Conservation (phyloP, 805 yeast genomes). For the Suhomyces sp. region DNA sequence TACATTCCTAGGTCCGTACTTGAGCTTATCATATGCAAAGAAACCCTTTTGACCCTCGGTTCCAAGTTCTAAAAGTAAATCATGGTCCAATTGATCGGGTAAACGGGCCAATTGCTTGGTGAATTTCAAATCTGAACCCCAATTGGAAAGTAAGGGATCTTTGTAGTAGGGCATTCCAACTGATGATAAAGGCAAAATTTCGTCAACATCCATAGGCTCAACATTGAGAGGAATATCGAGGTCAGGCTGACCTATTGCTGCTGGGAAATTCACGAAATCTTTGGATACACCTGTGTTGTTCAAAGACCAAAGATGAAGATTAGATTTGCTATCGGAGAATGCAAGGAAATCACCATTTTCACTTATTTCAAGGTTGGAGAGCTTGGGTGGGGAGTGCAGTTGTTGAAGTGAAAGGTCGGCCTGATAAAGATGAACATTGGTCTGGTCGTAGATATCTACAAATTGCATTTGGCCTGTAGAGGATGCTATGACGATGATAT, state of each 20-base stretch:
- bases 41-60: slow-evolving; percentile 15
- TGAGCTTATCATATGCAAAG: slow-evolving; percentile 50
- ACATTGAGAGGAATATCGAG: slow-evolving; percentile 31
- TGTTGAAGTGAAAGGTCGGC: slow-evolving; percentile 44
- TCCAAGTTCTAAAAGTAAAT: slow-evolving; percentile 38
- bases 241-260: slow-evolving; percentile 55
- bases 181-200: slow-evolving; percentile 55
- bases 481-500: slow-evolving; percentile 72
- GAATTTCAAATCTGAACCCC: slow-evolving; percentile 67
- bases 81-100: slow-evolving; percentile 53
- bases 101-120: slow-evolving; percentile 59
- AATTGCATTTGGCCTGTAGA: slow-evolving; percentile 80
- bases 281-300: slow-evolving; percentile 26
- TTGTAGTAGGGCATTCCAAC: slow-evolving; percentile 88
- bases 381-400: slow-evolving; percentile 18
- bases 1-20: slow-evolving; percentile 57
- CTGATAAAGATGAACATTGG: slow-evolving; percentile 63
- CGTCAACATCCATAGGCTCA: slow-evolving; percentile 34
- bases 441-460: slow-evolving; percentile 80
- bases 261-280: slow-evolving; percentile 39
- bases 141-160: slow-evolving; percentile 73
- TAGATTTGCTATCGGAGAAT: slow-evolving; percentile 63
- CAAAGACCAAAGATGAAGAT: slow-evolving; percentile 67
- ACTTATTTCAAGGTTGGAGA: slow-evolving; percentile 55
- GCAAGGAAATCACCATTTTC: slow-evolving; percentile 76